A percentile compares a stretch with the other conserved stretches of the same genome.
Evolutionary conservation across 495 filamentous ascomycete genomes (phyloP).

Genomic region (Cryomyces antarcticus): DNA sequence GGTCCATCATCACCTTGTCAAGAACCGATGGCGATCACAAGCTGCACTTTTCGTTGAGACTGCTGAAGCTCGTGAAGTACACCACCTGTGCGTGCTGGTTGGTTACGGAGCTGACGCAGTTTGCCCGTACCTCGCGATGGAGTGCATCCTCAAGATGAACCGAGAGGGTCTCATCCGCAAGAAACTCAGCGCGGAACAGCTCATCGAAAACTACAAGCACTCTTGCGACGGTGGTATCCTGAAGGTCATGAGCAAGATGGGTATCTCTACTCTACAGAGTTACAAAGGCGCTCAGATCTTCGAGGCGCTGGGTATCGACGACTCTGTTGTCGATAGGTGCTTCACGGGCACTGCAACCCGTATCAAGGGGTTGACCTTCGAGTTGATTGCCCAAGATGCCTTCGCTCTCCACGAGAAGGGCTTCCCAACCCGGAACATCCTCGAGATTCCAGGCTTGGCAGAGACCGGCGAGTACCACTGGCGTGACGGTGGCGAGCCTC

Average conservation of each 20-base stretch:
- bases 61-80: constrained; percentile 91
- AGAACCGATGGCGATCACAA: constrained; percentile 88
- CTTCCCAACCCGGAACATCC: constrained; percentile 65
- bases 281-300: constrained; percentile 99
- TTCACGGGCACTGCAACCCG: constrained; percentile 92
- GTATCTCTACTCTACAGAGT: constrained; percentile 91
- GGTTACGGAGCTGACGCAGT: constrained; percentile 94
- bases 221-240: constrained; percentile 95
- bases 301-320: constrained; percentile 93
- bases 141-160: constrained; percentile 98
- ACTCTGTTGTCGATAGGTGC: constrained; percentile 86
- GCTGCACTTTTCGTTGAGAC: constrained; percentile 84
- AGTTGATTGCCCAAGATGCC: constrained; percentile 88
- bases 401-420: constrained; percentile 94
- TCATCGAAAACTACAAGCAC: constrained; percentile 94
- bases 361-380: constrained; percentile 89
- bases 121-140: constrained; percentile 92
- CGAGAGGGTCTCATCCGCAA: constrained; percentile 86
- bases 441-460: constrained; percentile 62
- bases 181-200: constrained; percentile 59
- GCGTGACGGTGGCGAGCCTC: constrained; percentile 96
- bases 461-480: constrained; percentile 99
- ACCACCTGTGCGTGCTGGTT: constrained; percentile 94
- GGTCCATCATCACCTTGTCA: constrained; percentile 92
- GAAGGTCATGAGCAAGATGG: constrained; percentile 99